Evolutionary conservation across 2,329 filamentous ascomycete species (phyloP).

Genomic region (Colletotrichum sp.): DNA sequence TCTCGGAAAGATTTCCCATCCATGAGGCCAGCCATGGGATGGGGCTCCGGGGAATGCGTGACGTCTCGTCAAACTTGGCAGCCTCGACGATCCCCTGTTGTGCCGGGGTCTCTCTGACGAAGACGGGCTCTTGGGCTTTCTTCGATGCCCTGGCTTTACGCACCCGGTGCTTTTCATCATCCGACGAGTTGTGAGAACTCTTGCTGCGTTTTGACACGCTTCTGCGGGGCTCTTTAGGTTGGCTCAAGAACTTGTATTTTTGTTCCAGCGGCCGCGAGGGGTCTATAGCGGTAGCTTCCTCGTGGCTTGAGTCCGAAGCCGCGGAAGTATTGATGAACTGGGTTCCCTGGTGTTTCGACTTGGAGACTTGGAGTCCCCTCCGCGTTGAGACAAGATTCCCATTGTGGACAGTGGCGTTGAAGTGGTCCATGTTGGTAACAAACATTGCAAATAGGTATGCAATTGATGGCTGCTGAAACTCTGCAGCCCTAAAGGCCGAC

Average conservation of each 20-base stretch:
- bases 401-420: constrained; percentile 40
- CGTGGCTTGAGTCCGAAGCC: neutral
- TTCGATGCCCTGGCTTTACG: neutral
- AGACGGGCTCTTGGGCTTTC: neutral
- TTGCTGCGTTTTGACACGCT: neutral
- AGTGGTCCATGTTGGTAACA: constrained; percentile 38
- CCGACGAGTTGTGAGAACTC: neutral
- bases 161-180: neutral
- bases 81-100: neutral
- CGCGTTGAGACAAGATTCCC: constrained; percentile 42
- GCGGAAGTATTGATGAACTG: constrained; percentile 43
- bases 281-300: neutral
- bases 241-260: constrained; percentile 31
- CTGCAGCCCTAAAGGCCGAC: neutral
- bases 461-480: neutral
- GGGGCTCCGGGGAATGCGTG: neutral
- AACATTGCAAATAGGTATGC: neutral
- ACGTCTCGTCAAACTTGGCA: neutral
- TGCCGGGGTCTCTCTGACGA: neutral
- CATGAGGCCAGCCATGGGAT: neutral
- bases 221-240: constrained; percentile 4
- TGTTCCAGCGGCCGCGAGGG: constrained; percentile 20
- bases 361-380: constrained; percentile 43
- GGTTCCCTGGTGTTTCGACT: constrained; percentile 42
- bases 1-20: constrained; percentile 13